These are phyloP conservation scores for Ceratobasidium sp. DNA, from an alignment of 1,284 basidiomycete genomes.

Conservation along the genomic window DNA sequence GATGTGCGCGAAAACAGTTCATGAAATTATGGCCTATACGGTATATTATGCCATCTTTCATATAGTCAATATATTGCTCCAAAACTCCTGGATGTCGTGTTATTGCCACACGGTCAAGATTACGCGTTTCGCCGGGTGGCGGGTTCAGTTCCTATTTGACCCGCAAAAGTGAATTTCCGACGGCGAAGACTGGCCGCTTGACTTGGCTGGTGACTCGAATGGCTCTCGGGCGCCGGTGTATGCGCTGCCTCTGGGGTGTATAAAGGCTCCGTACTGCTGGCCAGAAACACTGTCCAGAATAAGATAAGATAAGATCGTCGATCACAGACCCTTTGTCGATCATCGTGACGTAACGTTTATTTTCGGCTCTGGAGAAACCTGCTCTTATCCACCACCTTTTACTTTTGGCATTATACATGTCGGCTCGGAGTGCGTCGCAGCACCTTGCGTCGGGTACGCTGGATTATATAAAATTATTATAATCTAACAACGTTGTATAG, in stretches of 20 bases:
- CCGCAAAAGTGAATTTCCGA: not conserved
- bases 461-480: not conserved
- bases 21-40: too few species aligned
- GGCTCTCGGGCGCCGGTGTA: too few species aligned
- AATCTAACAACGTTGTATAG: slow-evolving; percentile 16
- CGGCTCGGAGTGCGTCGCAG: slow-evolving; percentile 28
- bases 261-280: not conserved
- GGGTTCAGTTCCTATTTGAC: slow-evolving; percentile 18
- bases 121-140: slow-evolving; percentile 14
- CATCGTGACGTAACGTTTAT: slow-evolving; percentile 16
- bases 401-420: slow-evolving; percentile 4
- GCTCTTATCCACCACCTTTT: not conserved
- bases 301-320: slow-evolving; percentile 27
- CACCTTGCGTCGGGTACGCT: slow-evolving; percentile 28
- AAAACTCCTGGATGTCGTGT: too few species aligned
- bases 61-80: too few species aligned
- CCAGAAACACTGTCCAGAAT: not conserved
- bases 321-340: not conserved
- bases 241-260: not conserved
- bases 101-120: too few species aligned
- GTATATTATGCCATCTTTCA: too few species aligned
- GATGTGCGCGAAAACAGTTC: too few species aligned
- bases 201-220: not conserved
- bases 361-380: not conserved
- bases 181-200: slow-evolving; percentile 2